Evolutionary conservation across 345 rosid species (phyloP), one percentile per base, ranked within the genome.

Genomic region (Moricandia arvensis): DNA sequence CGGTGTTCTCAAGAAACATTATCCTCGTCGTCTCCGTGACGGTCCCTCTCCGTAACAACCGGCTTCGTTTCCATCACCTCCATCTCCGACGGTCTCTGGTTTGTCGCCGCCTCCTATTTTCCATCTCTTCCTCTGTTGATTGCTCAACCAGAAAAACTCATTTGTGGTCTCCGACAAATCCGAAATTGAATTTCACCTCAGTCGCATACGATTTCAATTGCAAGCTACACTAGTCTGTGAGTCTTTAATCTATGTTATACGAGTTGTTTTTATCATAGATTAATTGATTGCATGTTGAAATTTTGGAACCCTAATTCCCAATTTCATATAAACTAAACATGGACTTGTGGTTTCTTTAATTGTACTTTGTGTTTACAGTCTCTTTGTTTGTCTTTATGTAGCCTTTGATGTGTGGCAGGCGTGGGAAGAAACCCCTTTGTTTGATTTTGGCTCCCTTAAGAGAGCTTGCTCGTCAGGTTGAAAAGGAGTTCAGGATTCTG

Each of bases 401-500:
- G 31, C 31, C 31, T 29, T 29, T 29, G 4, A 29, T 29, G 31
- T 29, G 31, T 29, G 31, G 31, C 70, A 96, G 98, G 11, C 83
- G 86, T 43, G 99, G 99, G 41, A 91, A 85, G 87, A 82, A 96
- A 55, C 99, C 99, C 51, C 79, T 89, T 81, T 29, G 31, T 29
- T 29, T 29, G 31, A 4, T 29, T 29, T 29, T 29, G 31, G 31
- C 31, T 29, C 99, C 98, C 7, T 29, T 29, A 29, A 1, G 4
- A 29, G 3, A 29, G 31, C 31, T 29, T 29, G 31, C 5, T 3
- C 80, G 78, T 13, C 99, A 93, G 82, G 97, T 96, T 59, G 96
- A 86, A 80, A 96, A 88, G 80, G 97, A 93, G 83, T 93, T 96
- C 54, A 59, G 57, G 96, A 93, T 58, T 81, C 97, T 71, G 98